These are phyloP conservation scores for Cladophialophora exuberans DNA, from an alignment of 2,329 filamentous ascomycete genomes.

Conservation along the genomic window DNA sequence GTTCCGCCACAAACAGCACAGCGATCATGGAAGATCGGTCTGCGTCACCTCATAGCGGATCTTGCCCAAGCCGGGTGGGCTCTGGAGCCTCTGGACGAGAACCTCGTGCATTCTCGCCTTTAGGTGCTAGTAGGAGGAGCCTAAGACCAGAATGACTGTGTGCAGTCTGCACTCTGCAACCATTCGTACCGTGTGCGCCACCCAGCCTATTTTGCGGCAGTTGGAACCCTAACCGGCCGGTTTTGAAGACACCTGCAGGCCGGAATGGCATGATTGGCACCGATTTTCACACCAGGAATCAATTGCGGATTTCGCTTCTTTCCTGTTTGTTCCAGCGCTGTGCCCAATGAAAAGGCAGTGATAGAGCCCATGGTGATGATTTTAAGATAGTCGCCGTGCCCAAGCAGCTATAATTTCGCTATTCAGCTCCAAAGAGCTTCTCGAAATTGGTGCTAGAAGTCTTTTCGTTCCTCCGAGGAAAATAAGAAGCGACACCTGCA, in stretches of 20 bases:
- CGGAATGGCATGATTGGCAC: constrained; percentile 9
- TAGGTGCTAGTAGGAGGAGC: no score
- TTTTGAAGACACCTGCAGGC: background rate
- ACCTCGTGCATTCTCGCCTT: no score
- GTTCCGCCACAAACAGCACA: background rate
- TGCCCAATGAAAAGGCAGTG: background rate
- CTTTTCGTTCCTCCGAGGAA: no score
- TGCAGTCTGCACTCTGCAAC: no score
- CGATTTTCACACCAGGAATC: constrained; percentile 10
- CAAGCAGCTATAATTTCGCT: no score
- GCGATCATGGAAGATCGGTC: constrained; percentile 11
- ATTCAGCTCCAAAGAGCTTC: no score
- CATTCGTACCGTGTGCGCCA: background rate
- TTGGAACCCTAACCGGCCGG: constrained; percentile 9
- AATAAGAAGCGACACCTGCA: no score
- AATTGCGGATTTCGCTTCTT: background rate
- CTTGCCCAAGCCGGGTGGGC: background rate
- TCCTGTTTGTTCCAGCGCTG: background rate
- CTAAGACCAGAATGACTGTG: no score
- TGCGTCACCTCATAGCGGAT: constrained; percentile 22
- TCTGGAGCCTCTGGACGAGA: no score
- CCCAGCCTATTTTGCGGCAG: background rate
- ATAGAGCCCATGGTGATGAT: background rate
- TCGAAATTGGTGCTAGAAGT: no score
- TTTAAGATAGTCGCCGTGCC: background rate